Evolutionary conservation across 805 yeast genomes (phyloP), one percentile per base, ranked within the genome.

Genomic region (Starmerella tilneyi): DNA sequence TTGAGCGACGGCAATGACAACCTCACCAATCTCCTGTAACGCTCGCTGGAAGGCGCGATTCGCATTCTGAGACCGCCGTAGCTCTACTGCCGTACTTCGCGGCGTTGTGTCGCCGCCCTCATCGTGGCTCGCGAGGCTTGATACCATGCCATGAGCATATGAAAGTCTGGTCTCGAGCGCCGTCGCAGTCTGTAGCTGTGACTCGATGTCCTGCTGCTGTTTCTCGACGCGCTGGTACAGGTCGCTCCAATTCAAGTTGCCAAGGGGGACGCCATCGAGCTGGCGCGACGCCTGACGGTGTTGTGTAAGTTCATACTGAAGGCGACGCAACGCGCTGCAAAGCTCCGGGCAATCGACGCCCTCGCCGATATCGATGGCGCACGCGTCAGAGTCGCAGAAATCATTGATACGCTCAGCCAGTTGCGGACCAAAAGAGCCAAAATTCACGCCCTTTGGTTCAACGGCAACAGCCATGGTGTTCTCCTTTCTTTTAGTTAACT

Each of bases 1-100:
- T 74, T 78, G 80, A 16, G 94, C 92, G 20, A 84, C 94, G 13
- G 89, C 83, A 31, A 82, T 80, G 17, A 84, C 88, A 17, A 84
- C 94, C 29, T 84, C 81, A 22, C 94, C 94, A 26, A 84, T 81
- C 56, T 84, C 94, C 46, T 76, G 72, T 27, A 82, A 64, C 4
- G 88, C 86, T 57, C 74, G 73, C 56, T 76, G 78, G 57, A 64
- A 64, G 4, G 86, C 88, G 46, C 75, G 71, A 61, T 82, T 81
- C 38, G 85, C 84, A 39, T 62, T 64, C 49, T 65, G 70, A 5
- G 68, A 61, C 45, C 65, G 61, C 21, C 63, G 56, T 31, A 68
- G 62, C 53, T 68, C 70, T 13, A 56, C 50, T 20, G 45, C 53
- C 17, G 46, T 29, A 28, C 43, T 59, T 54, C 27, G 28, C 11